Evolutionary conservation across 2,329 filamentous ascomycete species (phyloP).

Genomic region (Fonsecaea pedrosoi): DNA sequence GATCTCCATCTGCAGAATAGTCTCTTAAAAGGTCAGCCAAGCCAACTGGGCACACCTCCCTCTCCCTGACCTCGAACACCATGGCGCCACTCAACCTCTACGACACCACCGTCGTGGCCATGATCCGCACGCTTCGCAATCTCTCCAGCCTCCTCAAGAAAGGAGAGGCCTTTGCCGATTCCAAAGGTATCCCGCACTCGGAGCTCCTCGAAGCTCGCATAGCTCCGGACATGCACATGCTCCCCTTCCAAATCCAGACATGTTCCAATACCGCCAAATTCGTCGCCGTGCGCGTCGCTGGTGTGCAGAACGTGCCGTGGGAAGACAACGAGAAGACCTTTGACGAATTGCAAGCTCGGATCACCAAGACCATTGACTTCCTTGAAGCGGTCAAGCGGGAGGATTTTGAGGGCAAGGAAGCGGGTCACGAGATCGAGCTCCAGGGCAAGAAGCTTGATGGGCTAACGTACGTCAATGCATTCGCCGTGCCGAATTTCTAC

Average conservation of each 20-base stretch:
- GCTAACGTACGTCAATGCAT: slow-evolving; percentile 56
- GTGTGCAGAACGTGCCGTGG: slow-evolving; percentile 44
- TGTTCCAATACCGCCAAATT: slow-evolving; percentile 53
- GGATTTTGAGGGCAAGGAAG: slow-evolving; percentile 53
- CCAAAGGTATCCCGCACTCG: slow-evolving; percentile 46
- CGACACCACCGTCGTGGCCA: slow-evolving; percentile 50
- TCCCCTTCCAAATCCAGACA: slow-evolving; percentile 58
- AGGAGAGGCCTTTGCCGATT: slow-evolving; percentile 50
- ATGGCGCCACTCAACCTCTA: slow-evolving; percentile 37
- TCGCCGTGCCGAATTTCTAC: slow-evolving; percentile 66
- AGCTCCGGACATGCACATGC: slow-evolving; percentile 57
- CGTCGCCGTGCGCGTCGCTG: slow-evolving; percentile 49
- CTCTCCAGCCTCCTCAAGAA: slow-evolving; percentile 54
- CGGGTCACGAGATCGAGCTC: slow-evolving; percentile 48
- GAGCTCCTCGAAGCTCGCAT: slow-evolving; percentile 53
- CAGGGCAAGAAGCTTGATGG: slow-evolving; percentile 52
- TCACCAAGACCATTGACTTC: slow-evolving; percentile 56
- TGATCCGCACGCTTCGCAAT: slow-evolving; percentile 53
- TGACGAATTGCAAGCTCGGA: slow-evolving; percentile 55
- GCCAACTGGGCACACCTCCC: background rate
- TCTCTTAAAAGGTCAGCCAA: background rate
- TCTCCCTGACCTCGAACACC: background rate
- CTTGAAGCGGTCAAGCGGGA: slow-evolving; percentile 54
- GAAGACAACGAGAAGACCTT: slow-evolving; percentile 58
- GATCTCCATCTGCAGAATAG: background rate